Evolutionary conservation across 345 rosid species (phyloP), one percentile per base, ranked within the genome.

Genomic region (Salix udensis): DNA sequence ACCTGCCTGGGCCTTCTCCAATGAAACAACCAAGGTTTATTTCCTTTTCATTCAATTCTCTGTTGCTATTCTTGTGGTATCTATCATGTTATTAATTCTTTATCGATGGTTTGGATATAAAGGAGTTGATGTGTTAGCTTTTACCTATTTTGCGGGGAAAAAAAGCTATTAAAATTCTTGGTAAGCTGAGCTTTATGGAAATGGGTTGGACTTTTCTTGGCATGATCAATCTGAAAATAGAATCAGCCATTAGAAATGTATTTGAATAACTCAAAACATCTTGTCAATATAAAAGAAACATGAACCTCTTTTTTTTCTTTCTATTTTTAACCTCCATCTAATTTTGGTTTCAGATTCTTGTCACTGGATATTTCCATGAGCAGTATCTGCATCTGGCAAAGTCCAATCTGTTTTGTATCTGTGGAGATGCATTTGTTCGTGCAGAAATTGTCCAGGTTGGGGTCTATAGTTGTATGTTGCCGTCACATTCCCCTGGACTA

Each of bases 21-120:
- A 85, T 66, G 94, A 96, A 82, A 89, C 85, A 82, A 93, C 99
- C 31, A 96, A 96, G 97, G 99, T 93, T 40, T 76, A 52, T 31
- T 71, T 68, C 76, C 64, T 61, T 58, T 36, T 42, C 69, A 36
- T 77, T n/a, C 30, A 24, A 60, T 44, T 34, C 30, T 50, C 5
- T 16, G 10, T 70, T 71, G 9, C n/a, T 34, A 36, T 19, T 24
- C 2, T 26, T 53, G 2, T 24, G 12, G 6, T 10, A 11, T 52
- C 65, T 68, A 24, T 55, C 37, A 9, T 72, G 40, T 60, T 30
- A 30, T 30, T 53, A 21, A 40, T 67, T 70, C 46, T 24, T 52
- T 16, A 53, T 31, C 34, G 46, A 24, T 26, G 34, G 28, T 58
- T 58, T 48, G 42, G 19, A 18, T 70, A 28, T 44, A 28, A 70